phyloP scores from a whole-genome alignment of 257 asterid species.

The Solanum ossicruentum region DNA sequence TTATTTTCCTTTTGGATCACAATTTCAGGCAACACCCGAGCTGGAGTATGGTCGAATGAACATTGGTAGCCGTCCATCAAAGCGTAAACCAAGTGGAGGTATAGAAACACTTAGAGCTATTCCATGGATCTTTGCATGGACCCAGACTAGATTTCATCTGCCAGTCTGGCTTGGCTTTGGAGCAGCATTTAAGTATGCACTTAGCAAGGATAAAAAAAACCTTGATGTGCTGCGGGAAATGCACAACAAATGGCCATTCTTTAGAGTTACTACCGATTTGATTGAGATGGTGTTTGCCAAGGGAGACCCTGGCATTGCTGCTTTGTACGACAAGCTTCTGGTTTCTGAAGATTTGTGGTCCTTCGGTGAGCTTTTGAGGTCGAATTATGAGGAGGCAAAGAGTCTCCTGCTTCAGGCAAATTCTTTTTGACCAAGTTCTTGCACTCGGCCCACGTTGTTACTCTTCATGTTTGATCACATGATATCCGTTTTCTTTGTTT shows the following conservation, averaged over 20 bases:
- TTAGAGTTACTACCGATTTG: slow-evolving; percentile 38
- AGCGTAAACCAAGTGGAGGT: slow-evolving; percentile 43
- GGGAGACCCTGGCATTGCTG: slow-evolving; percentile 45
- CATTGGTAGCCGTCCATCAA: slow-evolving; percentile 54
- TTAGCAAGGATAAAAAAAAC: slow-evolving; percentile 25
- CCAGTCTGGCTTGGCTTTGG: slow-evolving; percentile 59
- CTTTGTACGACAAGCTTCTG: slow-evolving; percentile 33
- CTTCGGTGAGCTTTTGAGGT: slow-evolving; percentile 31
- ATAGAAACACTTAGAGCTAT: slow-evolving; percentile 47
- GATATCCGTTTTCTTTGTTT: background rate
- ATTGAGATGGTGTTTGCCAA: slow-evolving; percentile 50
- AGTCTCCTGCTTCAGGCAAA: slow-evolving; percentile 28
- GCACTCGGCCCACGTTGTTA: background rate
- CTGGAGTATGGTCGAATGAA: slow-evolving; percentile 46
- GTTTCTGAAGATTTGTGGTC: slow-evolving; percentile 34
- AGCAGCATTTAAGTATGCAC: slow-evolving; percentile 32
- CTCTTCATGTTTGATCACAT: background rate
- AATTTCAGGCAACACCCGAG: slow-evolving; percentile 43
- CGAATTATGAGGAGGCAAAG: slow-evolving; percentile 26
- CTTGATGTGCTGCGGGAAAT: slow-evolving; percentile 29
- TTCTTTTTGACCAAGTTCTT: background rate
- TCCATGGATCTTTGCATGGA: slow-evolving; percentile 61
- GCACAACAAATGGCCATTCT: slow-evolving; percentile 49
- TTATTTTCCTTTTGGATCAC: background rate
- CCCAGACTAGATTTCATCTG: slow-evolving; percentile 46